These are phyloP conservation scores for Eragrostis nindensis DNA, from an alignment of 176 grass and related monocot species.

Conservation along the genomic window DNA sequence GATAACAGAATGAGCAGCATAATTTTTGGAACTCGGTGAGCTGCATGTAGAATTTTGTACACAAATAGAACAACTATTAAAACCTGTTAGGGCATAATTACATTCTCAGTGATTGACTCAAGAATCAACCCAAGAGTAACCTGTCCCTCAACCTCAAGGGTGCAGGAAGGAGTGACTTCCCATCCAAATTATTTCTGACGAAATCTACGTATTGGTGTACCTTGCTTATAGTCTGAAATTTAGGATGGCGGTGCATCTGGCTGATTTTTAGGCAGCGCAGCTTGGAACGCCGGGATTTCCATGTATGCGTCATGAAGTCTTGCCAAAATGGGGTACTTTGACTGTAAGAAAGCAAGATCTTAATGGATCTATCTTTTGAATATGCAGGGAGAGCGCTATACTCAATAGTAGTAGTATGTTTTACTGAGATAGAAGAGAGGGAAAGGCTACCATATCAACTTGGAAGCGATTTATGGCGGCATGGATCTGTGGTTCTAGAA, in stretches of 20 bases:
- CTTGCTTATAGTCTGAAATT: neutral
- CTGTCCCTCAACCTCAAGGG: neutral
- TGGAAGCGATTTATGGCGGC: conserved; percentile 49
- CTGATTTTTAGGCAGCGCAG: neutral
- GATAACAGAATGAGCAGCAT: neutral
- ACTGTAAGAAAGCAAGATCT: conserved; percentile 42
- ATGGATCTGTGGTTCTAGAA: conserved; percentile 69
- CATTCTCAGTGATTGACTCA: too few species aligned
- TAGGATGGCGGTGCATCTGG: neutral
- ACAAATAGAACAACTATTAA: neutral
- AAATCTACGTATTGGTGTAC: neutral
- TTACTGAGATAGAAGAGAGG: conserved; percentile 1
- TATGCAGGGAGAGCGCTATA: neutral
- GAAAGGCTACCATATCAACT: conserved; percentile 61
- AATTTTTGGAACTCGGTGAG: neutral
- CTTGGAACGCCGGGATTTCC: conserved; percentile 51
- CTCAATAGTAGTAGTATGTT: too few species aligned
- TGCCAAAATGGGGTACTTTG: conserved; percentile 54
- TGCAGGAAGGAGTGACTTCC: neutral
- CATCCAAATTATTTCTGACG: conserved; percentile 15
- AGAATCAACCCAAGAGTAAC: neutral
- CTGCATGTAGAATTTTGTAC: neutral
- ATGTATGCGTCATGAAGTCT: conserved; percentile 60
- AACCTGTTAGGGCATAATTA: neutral
- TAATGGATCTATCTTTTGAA: neutral